These are phyloP conservation scores for Erythrobasidium hasegawianum DNA, from an alignment of 1,284 basidiomycete genomes.

Conservation along the genomic window DNA sequence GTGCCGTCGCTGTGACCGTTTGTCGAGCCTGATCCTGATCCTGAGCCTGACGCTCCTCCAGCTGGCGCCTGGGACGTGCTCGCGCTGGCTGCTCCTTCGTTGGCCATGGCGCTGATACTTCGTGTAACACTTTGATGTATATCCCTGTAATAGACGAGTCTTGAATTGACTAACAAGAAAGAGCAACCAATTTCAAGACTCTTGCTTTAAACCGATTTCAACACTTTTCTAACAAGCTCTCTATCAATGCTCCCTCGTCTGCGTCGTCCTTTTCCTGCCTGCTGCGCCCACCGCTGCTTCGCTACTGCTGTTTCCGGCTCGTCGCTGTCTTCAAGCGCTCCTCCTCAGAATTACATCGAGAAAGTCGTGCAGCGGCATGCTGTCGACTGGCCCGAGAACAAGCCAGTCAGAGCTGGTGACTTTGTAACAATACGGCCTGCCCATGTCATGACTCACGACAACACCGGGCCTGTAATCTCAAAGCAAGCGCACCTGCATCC, in stretches of 20 bases:
- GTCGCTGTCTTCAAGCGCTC: conserved; percentile 8
- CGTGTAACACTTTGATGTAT: too few relatives aligned
- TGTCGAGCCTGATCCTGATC: not conserved
- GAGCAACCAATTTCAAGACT: too few relatives aligned
- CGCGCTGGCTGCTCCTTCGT: not conserved
- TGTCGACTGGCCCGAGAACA: conserved; percentile 67
- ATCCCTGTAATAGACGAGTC: too few relatives aligned
- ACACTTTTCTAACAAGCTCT: too few relatives aligned
- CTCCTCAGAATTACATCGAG: conserved; percentile 80
- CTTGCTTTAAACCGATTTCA: too few relatives aligned
- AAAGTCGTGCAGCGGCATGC: conserved; percentile 98
- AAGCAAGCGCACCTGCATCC: conserved; percentile 59
- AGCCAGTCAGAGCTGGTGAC: conserved; percentile 85
- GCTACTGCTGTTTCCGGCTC: not conserved
- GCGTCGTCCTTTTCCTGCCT: too few relatives aligned
- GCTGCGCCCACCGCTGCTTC: not conserved
- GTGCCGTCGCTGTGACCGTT: not conserved
- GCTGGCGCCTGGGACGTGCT: not conserved
- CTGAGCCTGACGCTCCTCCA: conserved; percentile 11
- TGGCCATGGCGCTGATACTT: too few relatives aligned
- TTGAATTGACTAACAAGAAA: too few relatives aligned
- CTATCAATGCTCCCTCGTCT: too few relatives aligned
- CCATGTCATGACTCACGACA: conserved; percentile 84
- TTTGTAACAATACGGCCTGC: conserved; percentile 98
- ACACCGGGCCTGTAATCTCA: conserved; percentile 94